Evolutionary conservation across 306 rosid species (phyloP), one percentile per base, ranked within the genome.

Genomic region (Quercus cerris): DNA sequence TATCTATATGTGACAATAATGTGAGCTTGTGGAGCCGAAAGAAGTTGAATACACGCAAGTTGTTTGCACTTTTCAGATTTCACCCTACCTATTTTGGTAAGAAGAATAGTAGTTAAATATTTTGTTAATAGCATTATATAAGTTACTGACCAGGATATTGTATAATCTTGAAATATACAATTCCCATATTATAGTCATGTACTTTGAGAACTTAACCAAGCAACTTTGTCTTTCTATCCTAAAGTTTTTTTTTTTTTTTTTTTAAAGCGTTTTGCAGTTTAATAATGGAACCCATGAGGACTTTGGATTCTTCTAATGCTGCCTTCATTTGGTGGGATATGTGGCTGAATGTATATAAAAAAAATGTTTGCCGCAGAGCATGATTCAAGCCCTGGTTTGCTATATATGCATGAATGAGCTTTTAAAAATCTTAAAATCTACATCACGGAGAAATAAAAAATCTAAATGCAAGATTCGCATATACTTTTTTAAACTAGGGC

Each of bases 1-100:
- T 55, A 15, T 35, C 75, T 70, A 27, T 38, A 28, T 8, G 14
- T 66, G 15, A 67, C 54, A 49, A 12, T 17, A 31, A 17, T 4
- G 44, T 15, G 19, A 22, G 41, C 73, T 70, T 59, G 74, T 79
- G 77, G 75, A 64, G 66, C 55, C 52, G 31, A 75, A 56, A 22
- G 78, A 25, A 56, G 52, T 56, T 78, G 20, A 41, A 64, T 51
- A 13, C 52, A 76, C 77, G 75, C 82, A 38, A 2, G 6, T 54
- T 20, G 49, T 44, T 68, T 57, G 62, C 75, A 23, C 78, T 64
- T 83, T 76, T 35, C 74, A 33, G 5, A 12, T 27, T 22, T 9
- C 54, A 9, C 18, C 56, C 78, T 59, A 15, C 71, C 22, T 74
- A 56, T 54, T 28, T 10, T 3, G 31, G 71, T 19, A 73, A 56